A percentile compares a stretch with the other conserved stretches of the same genome.
Evolutionary conservation across 2,329 filamentous ascomycete species (phyloP).

Genomic region (Neodidymelliopsis sp.): DNA sequence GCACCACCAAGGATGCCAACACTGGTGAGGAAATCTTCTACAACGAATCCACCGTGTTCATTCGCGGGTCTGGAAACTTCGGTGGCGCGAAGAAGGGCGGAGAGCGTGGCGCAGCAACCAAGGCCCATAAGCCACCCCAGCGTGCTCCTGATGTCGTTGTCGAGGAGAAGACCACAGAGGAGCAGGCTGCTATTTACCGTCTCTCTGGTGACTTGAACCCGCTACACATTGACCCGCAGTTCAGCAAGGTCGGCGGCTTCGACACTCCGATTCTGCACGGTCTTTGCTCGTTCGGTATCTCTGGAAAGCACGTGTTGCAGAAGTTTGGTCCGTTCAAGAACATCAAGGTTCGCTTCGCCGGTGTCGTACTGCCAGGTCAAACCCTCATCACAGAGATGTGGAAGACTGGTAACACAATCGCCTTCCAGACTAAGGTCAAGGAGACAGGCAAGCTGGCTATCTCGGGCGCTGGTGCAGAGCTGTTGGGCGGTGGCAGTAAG

Average conservation of each 20-base stretch:
- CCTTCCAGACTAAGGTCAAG: conserved; percentile 88
- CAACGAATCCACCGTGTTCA: conserved; percentile 93
- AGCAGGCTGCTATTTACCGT: conserved; percentile 93
- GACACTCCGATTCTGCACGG: conserved; percentile 93
- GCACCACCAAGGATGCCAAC: conserved; percentile 82
- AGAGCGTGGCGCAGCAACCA: conserved; percentile 82
- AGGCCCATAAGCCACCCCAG: conserved; percentile 78
- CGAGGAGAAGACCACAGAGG: conserved; percentile 84
- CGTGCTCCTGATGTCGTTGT: conserved; percentile 81
- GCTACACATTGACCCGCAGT: conserved; percentile 91
- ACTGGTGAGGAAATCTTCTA: conserved; percentile 94
- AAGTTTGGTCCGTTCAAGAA: conserved; percentile 85
- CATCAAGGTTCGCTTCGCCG: conserved; percentile 91
- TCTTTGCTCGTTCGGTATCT: conserved; percentile 93
- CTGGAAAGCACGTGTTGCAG: conserved; percentile 87
- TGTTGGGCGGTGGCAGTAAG: conserved; percentile 61
- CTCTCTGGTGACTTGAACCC: conserved; percentile 96
- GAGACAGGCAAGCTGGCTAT: conserved; percentile 93
- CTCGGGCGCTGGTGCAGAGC: conserved; percentile 79
- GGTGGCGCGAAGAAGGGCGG: conserved; percentile 79
- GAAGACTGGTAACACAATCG: conserved; percentile 79
- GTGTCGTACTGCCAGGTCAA: conserved; percentile 84
- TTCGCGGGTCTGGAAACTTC: conserved; percentile 90
- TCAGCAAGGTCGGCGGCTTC: conserved; percentile 96
- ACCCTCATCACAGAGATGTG: conserved; percentile 94